Evolutionary conservation across 2,329 filamentous ascomycete species (phyloP).

Genomic region (Taxawa tesnikishii): DNA sequence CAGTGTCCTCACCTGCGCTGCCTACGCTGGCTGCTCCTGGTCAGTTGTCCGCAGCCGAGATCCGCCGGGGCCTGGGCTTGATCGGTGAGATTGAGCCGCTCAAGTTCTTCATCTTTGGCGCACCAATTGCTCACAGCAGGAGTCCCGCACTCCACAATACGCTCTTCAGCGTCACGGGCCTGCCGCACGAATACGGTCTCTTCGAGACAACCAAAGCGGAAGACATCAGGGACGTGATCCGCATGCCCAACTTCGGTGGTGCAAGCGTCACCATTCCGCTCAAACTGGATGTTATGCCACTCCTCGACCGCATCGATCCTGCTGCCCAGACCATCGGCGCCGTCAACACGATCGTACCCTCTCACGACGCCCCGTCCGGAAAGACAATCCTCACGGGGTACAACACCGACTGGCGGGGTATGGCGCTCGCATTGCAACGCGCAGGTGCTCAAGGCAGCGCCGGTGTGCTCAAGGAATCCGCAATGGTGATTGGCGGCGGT

Average conservation of each 20-base stretch:
- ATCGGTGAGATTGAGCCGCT: conserved; percentile 66
- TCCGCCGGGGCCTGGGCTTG: conserved; percentile 63
- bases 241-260: conserved; percentile 67
- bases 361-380: conserved; percentile 21
- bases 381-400: conserved; percentile 54
- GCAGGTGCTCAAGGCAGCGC: conserved; percentile 44
- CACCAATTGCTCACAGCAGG: conserved; percentile 67
- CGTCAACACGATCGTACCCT: conserved; percentile 80
- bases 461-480: conserved; percentile 25
- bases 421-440: conserved; percentile 64
- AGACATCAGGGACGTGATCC: conserved; percentile 54
- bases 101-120: conserved; percentile 80
- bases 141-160: conserved; percentile 86
- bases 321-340: conserved; percentile 78
- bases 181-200: conserved; percentile 71
- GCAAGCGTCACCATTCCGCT: conserved; percentile 93
- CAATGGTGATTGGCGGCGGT: conserved; percentile 78
- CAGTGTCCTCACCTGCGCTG: conserved; percentile 79
- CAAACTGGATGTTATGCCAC: conserved; percentile 73
- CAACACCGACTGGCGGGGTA: conserved; percentile 94
- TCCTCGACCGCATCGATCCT: conserved; percentile 68
- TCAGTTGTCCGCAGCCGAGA: conserved; percentile 82
- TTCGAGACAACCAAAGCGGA: conserved; percentile 59
- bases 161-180: conserved; percentile 61
- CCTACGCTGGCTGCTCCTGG: conserved; percentile 90